Base-by-base conservation (phyloP, 2,329 filamentous ascomycete genomes). In the Arthrinium puccinioides region DNA sequence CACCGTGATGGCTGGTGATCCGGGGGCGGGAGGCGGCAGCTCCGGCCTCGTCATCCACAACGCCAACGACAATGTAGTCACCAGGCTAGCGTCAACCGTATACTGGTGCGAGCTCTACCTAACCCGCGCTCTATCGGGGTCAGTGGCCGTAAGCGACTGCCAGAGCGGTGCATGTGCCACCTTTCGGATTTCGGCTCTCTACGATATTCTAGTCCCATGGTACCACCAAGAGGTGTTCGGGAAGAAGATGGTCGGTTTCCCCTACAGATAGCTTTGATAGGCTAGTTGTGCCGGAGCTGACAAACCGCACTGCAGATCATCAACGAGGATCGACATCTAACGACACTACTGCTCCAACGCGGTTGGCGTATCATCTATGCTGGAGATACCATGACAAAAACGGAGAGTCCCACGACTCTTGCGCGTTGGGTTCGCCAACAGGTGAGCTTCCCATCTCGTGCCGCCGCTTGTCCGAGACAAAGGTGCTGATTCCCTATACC, bases 321-420 rank as follows among this genome's bases (percentile, higher is more conserved):
- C 23, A 62, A 62, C 38, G 59, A 62, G 40, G 59, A 62, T 38
- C 54, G 59, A 8, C 59, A 62, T 37, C 47, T 62, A 5, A 62
- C 57, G 1, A 61, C 59, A 8, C 52, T 54, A 8, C 46, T 62
- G 1, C 49, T 61, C 4, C 45, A 60, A 4, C 48, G 48, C 24
- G 56, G 56, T 7, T 59, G 54, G 52, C 54, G 49, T 15, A 51
- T 61, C 19, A 54, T 52, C 9, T 61, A 57, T 37, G 53, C 53
- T 23, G 52, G 57, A 9, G 48, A 54, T 20, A 56, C 51, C n/a
- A 37, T 60, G 20, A 51, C 56, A 8, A 50, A 50, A 27, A 62
- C 59, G n/a, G 59, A 62, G 23, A 58, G 56, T 1, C 59, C 59
- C 3, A 53, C 51, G 6, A 61, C 54, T 1, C 36, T 61, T 6